phyloP scores from a whole-genome alignment of 2,329 filamentous ascomycete species.

The Cercospora zeina region DNA sequence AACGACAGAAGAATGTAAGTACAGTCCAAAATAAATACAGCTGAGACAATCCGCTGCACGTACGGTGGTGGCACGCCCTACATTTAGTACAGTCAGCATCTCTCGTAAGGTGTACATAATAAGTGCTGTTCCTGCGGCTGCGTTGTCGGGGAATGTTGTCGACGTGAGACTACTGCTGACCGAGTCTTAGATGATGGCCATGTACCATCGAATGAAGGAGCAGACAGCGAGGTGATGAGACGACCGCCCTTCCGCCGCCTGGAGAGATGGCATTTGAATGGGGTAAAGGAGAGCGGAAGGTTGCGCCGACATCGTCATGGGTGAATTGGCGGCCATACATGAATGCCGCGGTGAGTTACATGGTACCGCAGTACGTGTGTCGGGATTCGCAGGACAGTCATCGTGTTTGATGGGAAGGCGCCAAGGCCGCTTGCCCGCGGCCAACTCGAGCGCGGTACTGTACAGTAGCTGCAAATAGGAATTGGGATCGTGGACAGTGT shows the following conservation, averaged over 20 bases:
- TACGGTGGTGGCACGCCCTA: neutral
- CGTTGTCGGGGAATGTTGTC: neutral
- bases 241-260: neutral
- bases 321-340: constrained; percentile 1
- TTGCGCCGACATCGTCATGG: neutral
- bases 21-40: no score
- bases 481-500: constrained; percentile 9
- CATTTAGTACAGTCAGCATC: neutral
- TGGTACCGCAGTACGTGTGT: constrained; percentile 4
- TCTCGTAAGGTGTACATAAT: neutral
- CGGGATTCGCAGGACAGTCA: constrained; percentile 5
- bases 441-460: constrained; percentile 1
- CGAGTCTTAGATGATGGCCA: constrained; percentile 15
- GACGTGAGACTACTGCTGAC: constrained; percentile 15
- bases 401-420: neutral
- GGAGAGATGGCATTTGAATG: neutral
- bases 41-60: neutral
- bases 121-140: neutral
- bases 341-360: constrained; percentile 12
- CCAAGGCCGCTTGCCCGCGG: constrained; percentile 14
- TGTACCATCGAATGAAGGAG: constrained; percentile 14
- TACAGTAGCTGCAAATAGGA: constrained; percentile 11
- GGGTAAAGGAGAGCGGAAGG: constrained; percentile 11
- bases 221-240: neutral
- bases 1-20: constrained; percentile 46